Base-by-base conservation (phyloP, 306 rosid genomes). In the Fragaria vesca region DNA sequence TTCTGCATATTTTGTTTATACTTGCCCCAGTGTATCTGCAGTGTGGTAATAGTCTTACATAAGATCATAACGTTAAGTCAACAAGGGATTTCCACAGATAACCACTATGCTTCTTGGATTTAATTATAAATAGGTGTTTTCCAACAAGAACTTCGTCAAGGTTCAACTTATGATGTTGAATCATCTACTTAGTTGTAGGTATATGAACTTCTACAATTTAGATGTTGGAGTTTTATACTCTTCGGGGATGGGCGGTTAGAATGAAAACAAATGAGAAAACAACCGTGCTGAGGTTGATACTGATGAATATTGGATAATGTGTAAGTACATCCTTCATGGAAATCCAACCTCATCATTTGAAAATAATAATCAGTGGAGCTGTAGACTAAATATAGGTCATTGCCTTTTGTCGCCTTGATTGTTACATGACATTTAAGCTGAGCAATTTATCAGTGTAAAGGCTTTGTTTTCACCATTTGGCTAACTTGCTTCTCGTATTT, bases 401-500 rank as follows among this genome's bases (percentile, higher is more conserved):
- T 76, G 1, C 66, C 52, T n/a, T 34, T 24, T 36, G 26, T 51
- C 0, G 3, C 40, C 21, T n/a, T 24, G 24, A 5, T 47, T 28
- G 34, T 17, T 43, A 46, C 20, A 48, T 63, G 8, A 12, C 79
- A 47, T 63, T 20, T 4, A 69, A 38, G 42, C 7, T 38, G 45
- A 42, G 45, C 10, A 6, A 42, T 42, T 42, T 42, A 42, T 42
- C 45, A 42, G 43, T 40, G 18, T 7, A 2, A 24, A 20, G 51
- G 51, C 46, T 51, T 51, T 51, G 47, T 72, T 54, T 80, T 38
- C 17, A 54, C 66, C 18, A 28, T 28, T 30, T 62, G 65, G 36
- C 61, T 74, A 70, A 76, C 48, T 60, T 51, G 24, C 24, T 83
- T 61, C 81, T 73, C 12, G 6, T 34, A 58, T 26, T 26, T 24